Evolutionary conservation across 2,329 filamentous ascomycete genomes (phyloP).

Genomic region (Keithomyces neogunnii): DNA sequence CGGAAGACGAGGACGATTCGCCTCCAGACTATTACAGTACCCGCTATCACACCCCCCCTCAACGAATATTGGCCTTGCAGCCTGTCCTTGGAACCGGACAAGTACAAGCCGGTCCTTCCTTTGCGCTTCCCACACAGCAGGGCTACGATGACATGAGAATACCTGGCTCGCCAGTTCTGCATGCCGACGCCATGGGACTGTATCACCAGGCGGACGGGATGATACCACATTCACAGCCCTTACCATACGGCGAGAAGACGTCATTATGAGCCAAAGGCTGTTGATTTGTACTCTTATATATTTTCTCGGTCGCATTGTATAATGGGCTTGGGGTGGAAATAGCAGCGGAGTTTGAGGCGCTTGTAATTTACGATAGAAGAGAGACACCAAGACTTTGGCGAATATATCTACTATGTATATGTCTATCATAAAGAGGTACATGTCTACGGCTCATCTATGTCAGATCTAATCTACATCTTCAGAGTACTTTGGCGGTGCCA

Average conservation of each 20-base stretch:
- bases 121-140: background rate
- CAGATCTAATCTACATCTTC: slow-evolving; percentile 24
- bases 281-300: background rate
- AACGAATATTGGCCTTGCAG: background rate
- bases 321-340: background rate
- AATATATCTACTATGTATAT: too few species aligned
- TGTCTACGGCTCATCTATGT: slow-evolving; percentile 1
- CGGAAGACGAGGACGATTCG: background rate
- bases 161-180: slow-evolving; percentile 2
- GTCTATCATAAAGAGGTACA: background rate
- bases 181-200: slow-evolving; percentile 20
- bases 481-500: slow-evolving; percentile 25
- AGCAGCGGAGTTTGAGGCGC: background rate
- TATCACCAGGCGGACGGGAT: slow-evolving; percentile 24
- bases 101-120: background rate
- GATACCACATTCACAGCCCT: slow-evolving; percentile 9
- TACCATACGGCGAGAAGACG: slow-evolving; percentile 17
- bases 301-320: background rate
- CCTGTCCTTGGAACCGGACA: background rate
- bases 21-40: background rate
- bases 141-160: background rate
- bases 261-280: background rate
- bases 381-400: too few species aligned
- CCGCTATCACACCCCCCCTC: background rate
- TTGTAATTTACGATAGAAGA: too few species aligned